Conservation (phyloP, 768 basidiomycete species). For the Suillus sp. region DNA sequence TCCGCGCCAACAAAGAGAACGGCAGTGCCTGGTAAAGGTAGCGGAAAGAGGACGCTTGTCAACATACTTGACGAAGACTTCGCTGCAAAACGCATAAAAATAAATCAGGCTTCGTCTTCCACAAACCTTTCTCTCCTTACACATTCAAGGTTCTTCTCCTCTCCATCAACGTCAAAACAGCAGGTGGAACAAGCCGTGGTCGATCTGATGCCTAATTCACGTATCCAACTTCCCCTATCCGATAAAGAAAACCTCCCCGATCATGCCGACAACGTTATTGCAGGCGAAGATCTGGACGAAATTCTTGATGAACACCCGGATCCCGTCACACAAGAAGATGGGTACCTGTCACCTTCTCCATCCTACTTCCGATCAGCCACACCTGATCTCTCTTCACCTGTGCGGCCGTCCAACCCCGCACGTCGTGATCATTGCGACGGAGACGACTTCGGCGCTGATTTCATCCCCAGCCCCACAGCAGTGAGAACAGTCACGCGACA, state of each 20-base stretch:
- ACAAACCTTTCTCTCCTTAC: conserved; percentile 19
- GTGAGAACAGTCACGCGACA: conserved; percentile 23
- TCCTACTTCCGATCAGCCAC: conserved; percentile 52
- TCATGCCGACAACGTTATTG: conserved; percentile 41
- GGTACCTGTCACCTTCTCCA: conserved; percentile 75
- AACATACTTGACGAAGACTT: conserved; percentile 72
- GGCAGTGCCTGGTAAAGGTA: conserved; percentile 52
- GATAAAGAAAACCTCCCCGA: conserved; percentile 49
- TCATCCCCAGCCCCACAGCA: conserved; percentile 36
- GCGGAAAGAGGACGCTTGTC: conserved; percentile 74
- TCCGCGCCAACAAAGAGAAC: conserved; percentile 31
- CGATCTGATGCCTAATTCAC: conserved; percentile 34
- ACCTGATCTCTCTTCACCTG: conserved; percentile 68
- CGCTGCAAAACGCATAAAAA: conserved; percentile 50
- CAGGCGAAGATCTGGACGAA: conserved; percentile 41
- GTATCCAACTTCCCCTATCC: conserved; percentile 19
- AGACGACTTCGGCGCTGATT: conserved; percentile 55
- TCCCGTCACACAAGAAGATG: conserved; percentile 72
- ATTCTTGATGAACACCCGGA: conserved; percentile 43
- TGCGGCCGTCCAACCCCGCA: conserved; percentile 31
- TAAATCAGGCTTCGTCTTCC: conserved; percentile 31
- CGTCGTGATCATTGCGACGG: conserved; percentile 13
- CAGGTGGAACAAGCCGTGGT: conserved; percentile 19
- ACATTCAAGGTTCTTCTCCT: conserved; percentile 43
- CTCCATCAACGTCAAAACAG: conserved; percentile 12